Conservation (phyloP, 2,329 filamentous ascomycete genomes). For the Pleoardoris graminearum region DNA sequence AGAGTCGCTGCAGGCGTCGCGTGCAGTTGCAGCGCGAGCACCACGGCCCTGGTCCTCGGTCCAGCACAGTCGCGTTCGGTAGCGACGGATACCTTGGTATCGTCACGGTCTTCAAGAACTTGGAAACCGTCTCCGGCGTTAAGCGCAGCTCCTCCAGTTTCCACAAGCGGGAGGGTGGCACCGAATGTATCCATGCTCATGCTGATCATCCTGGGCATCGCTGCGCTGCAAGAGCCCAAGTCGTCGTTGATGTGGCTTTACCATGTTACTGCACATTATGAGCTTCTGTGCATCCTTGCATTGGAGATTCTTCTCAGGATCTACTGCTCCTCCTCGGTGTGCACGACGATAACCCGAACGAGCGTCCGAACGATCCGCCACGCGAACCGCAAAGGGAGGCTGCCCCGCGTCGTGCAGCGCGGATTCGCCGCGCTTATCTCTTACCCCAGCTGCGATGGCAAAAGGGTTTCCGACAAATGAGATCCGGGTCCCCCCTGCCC, state of each 20-base stretch:
- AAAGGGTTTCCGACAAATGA: conserved; percentile 26
- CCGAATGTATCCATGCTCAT: background rate
- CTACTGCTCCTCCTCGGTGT: conserved; percentile 21
- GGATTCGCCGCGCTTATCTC: conserved; percentile 44
- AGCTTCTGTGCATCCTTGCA: background rate
- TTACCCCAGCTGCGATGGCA: conserved; percentile 27
- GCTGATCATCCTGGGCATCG: background rate
- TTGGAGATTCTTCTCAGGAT: background rate
- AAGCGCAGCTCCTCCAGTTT: background rate
- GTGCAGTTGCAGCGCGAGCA: conserved; percentile 1
- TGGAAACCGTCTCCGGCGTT: conserved; percentile 1
- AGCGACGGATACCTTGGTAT: background rate
- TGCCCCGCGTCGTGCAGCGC: conserved; percentile 28
- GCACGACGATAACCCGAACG: conserved; percentile 31
- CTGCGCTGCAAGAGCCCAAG: background rate
- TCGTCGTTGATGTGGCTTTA: background rate
- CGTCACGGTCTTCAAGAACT: background rate
- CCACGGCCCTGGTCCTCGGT: conserved; percentile 13
- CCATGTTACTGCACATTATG: background rate
- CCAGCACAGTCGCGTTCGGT: background rate
- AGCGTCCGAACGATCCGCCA: conserved; percentile 23
- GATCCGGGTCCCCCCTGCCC: background rate
- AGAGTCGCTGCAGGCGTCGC: conserved; percentile 1
- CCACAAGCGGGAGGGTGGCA: conserved; percentile 8
- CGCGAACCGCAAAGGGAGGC: conserved; percentile 35